These are phyloP conservation scores for Vanilla planifolia DNA, from an alignment of 106 monocot genomes.

Conservation along the genomic window DNA sequence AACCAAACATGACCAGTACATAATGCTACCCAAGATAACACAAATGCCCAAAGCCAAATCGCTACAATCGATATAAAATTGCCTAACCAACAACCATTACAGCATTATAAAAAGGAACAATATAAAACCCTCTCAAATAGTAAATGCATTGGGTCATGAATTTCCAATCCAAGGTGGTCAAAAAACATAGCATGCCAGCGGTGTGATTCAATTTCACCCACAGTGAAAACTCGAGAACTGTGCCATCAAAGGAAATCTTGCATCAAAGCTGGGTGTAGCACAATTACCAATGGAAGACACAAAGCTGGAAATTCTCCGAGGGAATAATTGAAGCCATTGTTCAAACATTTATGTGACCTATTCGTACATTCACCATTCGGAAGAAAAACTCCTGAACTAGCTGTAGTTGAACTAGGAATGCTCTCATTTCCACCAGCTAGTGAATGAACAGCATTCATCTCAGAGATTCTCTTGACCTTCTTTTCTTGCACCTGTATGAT, in stretches of 20 bases:
- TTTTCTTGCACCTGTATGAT: slow-evolving; percentile 66
- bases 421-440: slow-evolving; percentile 35
- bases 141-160: too few relatives aligned
- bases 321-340: slow-evolving; percentile 59
- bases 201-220: neutral
- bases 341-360: slow-evolving; percentile 25
- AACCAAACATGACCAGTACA: too few relatives aligned
- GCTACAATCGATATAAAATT: too few relatives aligned
- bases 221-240: neutral
- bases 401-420: slow-evolving; percentile 35
- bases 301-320: slow-evolving; percentile 74
- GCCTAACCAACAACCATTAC: too few relatives aligned
- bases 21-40: too few relatives aligned
- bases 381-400: slow-evolving; percentile 29
- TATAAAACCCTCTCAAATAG: too few relatives aligned
- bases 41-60: too few relatives aligned
- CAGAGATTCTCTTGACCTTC: slow-evolving; percentile 63
- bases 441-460: slow-evolving; percentile 52
- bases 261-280: slow-evolving; percentile 18
- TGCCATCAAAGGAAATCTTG: neutral
- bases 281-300: slow-evolving; percentile 88
- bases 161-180: neutral
- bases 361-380: slow-evolving; percentile 68
- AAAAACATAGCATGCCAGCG: neutral
- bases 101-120: too few relatives aligned